phyloP scores from a whole-genome alignment of 805 yeast genomes.

The Metschnikowia similis region DNA sequence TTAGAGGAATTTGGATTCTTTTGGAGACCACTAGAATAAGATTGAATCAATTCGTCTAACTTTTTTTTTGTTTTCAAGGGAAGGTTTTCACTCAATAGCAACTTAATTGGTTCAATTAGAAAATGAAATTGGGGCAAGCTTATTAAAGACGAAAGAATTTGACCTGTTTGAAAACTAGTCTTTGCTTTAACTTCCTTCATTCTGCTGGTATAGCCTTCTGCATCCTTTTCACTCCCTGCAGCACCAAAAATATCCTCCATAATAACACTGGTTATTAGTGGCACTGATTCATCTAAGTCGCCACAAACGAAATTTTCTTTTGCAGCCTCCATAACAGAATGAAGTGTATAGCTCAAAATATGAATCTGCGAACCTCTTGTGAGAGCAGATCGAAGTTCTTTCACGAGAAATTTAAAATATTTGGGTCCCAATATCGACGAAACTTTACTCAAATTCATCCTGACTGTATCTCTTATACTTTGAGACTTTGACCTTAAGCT shows the following conservation, averaged over 20 bases:
- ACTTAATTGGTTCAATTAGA: constrained; percentile 66
- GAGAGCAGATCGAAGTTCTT: constrained; percentile 74
- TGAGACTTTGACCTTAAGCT: constrained; percentile 80
- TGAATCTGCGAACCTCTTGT: constrained; percentile 91
- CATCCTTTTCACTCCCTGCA: constrained; percentile 91
- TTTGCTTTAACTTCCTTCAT: constrained; percentile 89
- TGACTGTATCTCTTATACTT: constrained; percentile 80
- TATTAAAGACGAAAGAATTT: constrained; percentile 64
- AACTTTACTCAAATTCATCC: constrained; percentile 69
- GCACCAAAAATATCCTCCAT: constrained; percentile 94
- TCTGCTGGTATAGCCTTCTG: constrained; percentile 80
- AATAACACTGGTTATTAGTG: constrained; percentile 58
- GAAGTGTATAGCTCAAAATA: constrained; percentile 84
- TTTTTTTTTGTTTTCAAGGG: constrained; percentile 67
- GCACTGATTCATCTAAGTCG: constrained; percentile 66
- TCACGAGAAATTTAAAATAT: constrained; percentile 69
- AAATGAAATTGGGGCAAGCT: constrained; percentile 51
- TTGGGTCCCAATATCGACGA: constrained; percentile 63
- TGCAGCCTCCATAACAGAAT: constrained; percentile 59
- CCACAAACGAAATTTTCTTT: constrained; percentile 51
- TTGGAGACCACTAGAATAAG: constrained; percentile 75
- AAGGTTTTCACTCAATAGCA: constrained; percentile 57
- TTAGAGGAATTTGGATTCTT: constrained; percentile 58
- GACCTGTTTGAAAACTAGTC: constrained; percentile 85
- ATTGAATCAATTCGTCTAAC: constrained; percentile 70